Percentiles rank a stretch among this genome's conserved stretches.
phyloP scores from a whole-genome alignment of 257 asterid species.

The Datura wrightii region DNA sequence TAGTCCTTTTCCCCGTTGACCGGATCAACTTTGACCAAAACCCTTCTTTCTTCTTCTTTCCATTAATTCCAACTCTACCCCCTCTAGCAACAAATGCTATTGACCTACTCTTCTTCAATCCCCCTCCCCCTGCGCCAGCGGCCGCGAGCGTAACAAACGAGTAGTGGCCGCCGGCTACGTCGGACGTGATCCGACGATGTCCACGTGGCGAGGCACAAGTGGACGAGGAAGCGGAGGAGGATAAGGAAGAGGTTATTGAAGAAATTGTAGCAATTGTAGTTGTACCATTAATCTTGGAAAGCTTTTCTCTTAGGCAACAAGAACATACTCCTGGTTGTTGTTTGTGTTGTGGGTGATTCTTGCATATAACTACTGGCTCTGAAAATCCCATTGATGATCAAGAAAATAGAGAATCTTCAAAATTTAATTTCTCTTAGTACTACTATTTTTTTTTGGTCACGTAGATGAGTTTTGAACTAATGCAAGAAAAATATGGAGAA shows the following conservation, averaged over 20 bases:
- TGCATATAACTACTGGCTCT: slow-evolving; percentile 54
- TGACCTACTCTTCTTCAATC: slow-evolving; percentile 67
- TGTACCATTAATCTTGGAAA: slow-evolving; percentile 44
- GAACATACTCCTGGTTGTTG: slow-evolving; percentile 78
- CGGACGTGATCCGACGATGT: slow-evolving; percentile 55
- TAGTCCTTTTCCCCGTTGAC: slow-evolving; percentile 43
- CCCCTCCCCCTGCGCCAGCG: slow-evolving; percentile 29
- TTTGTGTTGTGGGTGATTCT: slow-evolving; percentile 56
- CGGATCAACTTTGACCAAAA: slow-evolving; percentile 64
- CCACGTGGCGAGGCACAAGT: slow-evolving; percentile 43
- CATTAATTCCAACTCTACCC: background rate
- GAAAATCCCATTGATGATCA: slow-evolving; percentile 49
- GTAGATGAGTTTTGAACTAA: background rate
- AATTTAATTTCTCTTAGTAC: background rate
- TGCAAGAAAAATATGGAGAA: background rate
- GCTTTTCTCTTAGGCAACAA: slow-evolving; percentile 60
- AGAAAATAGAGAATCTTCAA: background rate
- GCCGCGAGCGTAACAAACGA: slow-evolving; percentile 34
- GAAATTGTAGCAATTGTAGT: slow-evolving; percentile 18
- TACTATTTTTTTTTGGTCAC: background rate
- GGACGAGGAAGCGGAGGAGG: slow-evolving; percentile 48
- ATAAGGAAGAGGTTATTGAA: slow-evolving; percentile 35
- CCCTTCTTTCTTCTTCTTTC: slow-evolving; percentile 58
- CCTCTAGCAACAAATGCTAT: slow-evolving; percentile 54
- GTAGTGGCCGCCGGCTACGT: slow-evolving; percentile 43